Evolutionary conservation across 306 rosid species (phyloP).

Genomic region (Trichosanthes truncata): DNA sequence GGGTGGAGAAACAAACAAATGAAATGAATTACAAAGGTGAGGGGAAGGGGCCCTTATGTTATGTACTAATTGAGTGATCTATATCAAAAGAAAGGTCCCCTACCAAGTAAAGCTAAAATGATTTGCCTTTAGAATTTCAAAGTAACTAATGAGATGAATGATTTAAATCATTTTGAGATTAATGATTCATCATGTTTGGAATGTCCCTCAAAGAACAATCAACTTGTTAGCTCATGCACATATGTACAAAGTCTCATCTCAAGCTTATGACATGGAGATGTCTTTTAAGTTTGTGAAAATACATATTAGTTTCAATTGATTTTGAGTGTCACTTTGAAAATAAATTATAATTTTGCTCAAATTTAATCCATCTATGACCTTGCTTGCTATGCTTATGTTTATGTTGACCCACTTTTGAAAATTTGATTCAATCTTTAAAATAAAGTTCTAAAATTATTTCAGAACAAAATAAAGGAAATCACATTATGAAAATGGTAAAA

Average conservation of each 20-base stretch:
- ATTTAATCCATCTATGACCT: too few relatives aligned
- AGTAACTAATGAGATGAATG: background rate
- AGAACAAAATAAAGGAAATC: too few relatives aligned
- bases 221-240: background rate
- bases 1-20: background rate
- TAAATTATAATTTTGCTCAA: too few relatives aligned
- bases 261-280: background rate
- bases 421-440: too few relatives aligned
- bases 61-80: background rate
- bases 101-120: background rate
- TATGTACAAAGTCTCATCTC: background rate
- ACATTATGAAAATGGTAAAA: too few relatives aligned
- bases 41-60: background rate
- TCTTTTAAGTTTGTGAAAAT: background rate
- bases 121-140: background rate
- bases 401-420: too few relatives aligned
- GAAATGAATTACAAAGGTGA: background rate
- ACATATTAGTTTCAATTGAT: too few relatives aligned
- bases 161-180: background rate
- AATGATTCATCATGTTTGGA: background rate
- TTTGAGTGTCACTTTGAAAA: too few relatives aligned
- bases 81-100: background rate
- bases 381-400: too few relatives aligned
- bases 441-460: too few relatives aligned
- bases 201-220: background rate